Conservation (phyloP, 805 yeast genomes). For the Metschnikowia proteae region DNA sequence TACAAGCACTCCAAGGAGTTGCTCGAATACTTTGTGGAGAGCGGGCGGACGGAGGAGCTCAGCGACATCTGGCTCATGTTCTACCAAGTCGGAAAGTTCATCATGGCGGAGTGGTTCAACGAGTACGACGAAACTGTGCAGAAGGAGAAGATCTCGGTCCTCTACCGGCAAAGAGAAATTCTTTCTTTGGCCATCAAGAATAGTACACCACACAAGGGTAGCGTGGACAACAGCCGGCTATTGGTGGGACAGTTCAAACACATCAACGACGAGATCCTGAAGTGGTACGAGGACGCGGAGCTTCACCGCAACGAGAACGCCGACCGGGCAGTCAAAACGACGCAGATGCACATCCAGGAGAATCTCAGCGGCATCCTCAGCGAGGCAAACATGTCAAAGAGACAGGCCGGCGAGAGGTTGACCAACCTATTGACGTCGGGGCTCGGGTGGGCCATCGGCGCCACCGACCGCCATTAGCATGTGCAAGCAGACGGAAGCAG, state of each 20-base stretch:
- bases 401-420: conserved; percentile 43
- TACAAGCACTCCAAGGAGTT: conserved; percentile 39
- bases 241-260: conserved; percentile 64
- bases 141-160: conserved; percentile 16
- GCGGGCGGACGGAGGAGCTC: conserved; percentile 14
- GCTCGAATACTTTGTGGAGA: conserved; percentile 24
- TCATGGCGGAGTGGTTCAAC: conserved; percentile 22
- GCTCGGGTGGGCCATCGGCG: conserved; percentile 64
- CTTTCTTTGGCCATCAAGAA: conserved; percentile 48
- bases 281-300: conserved; percentile 16
- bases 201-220: conserved; percentile 33
- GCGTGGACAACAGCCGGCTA: conserved; percentile 50
- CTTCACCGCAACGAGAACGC: conserved; percentile 13
- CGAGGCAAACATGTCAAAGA: conserved; percentile 26
- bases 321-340: conserved; percentile 11
- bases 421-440: conserved; percentile 52
- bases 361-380: conserved; percentile 25
- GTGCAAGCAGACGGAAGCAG: neutral
- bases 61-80: conserved; percentile 62
- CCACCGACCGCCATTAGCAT: conserved; percentile 16
- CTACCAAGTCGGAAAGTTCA: conserved; percentile 65
- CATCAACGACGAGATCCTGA: conserved; percentile 36
- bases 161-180: conserved; percentile 51
- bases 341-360: conserved; percentile 19
- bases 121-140: conserved; percentile 16